Conservation (phyloP, 2,329 filamentous ascomycete species). For the Colletotrichum spaethianum region DNA sequence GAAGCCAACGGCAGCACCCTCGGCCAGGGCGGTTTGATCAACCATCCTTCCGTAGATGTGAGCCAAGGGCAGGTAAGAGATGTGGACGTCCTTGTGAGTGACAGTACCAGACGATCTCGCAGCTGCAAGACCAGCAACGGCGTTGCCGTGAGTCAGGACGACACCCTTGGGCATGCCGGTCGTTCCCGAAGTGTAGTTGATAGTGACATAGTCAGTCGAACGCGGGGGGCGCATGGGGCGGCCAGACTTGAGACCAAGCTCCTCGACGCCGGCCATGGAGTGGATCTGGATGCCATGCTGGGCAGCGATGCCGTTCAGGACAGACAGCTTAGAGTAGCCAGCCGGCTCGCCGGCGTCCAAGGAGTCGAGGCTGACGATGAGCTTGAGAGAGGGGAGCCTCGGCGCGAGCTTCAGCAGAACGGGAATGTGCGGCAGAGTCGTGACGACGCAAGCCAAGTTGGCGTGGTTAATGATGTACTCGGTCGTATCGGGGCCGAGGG, state of each 20-base stretch:
- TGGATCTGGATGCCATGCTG: constrained; percentile 84
- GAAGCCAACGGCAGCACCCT: constrained; percentile 85
- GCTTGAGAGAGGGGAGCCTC: constrained; percentile 84
- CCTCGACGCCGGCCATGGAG: constrained; percentile 85
- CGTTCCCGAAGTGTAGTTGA: constrained; percentile 92
- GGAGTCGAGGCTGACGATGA: constrained; percentile 89
- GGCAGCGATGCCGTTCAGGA: constrained; percentile 82
- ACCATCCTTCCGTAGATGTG: constrained; percentile 93
- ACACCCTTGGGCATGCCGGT: constrained; percentile 89
- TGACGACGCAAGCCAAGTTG: constrained; percentile 80
- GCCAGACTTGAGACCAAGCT: constrained; percentile 79
- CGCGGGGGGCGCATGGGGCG: constrained; percentile 79
- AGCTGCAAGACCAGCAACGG: constrained; percentile 79
- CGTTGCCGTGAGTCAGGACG: constrained; percentile 84
- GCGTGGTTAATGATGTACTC: constrained; percentile 98
- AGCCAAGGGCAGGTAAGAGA: constrained; percentile 93
- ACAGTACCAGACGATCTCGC: constrained; percentile 70
- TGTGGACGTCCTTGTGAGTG: constrained; percentile 70
- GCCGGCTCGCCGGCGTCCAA: constrained; percentile 83
- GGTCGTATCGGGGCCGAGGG: constrained; percentile 89
- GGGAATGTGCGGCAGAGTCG: constrained; percentile 85
- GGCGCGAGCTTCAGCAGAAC: constrained; percentile 84
- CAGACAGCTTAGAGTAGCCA: constrained; percentile 82
- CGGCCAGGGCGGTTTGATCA: constrained; percentile 82
- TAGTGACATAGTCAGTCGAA: constrained; percentile 85